Percentiles rank a stretch among this genome's conserved stretches.
These are phyloP conservation scores for Thoreauomyces humboldtii DNA, from an alignment of 192 early-diverging fungal species.

Conservation along the genomic window DNA sequence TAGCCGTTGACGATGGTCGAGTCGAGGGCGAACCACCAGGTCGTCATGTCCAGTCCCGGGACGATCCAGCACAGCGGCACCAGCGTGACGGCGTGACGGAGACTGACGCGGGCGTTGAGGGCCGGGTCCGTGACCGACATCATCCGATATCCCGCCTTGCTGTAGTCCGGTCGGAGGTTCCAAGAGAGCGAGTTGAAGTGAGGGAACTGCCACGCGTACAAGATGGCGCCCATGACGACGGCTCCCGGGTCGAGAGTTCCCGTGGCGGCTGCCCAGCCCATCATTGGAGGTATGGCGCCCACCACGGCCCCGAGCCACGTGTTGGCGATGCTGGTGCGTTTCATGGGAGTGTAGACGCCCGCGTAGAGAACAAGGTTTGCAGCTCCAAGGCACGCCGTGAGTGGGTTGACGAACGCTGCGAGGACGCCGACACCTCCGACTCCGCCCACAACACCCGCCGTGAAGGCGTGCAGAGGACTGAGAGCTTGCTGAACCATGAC, in stretches of 20 bases:
- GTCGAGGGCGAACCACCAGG: constrained; percentile 70
- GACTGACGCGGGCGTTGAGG: constrained; percentile 82
- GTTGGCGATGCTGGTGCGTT: constrained; percentile 89
- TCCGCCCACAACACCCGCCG: constrained; percentile 69
- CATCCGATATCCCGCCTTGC: constrained; percentile 97
- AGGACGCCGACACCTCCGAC: constrained; percentile 63
- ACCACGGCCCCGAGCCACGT: constrained; percentile 95
- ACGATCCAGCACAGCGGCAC: constrained; percentile 64
- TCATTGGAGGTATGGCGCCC: constrained; percentile 96
- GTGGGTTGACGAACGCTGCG: constrained; percentile 78
- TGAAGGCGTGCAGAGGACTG: constrained; percentile 72
- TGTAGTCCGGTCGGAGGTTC: constrained; percentile 91
- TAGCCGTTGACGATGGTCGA: constrained; percentile 75
- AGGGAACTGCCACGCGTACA: constrained; percentile 99
- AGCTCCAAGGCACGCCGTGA: constrained; percentile 75
- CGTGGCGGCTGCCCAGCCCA: constrained; percentile 94
- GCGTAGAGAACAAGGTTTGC: constrained; percentile 91
- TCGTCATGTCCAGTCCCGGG: constrained; percentile 73
- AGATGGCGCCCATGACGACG: constrained; percentile 72
- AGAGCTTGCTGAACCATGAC: constrained; percentile 73
- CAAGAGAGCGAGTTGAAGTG: constrained; percentile 94
- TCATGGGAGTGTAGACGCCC: constrained; percentile 86
- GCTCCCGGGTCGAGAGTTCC: constrained; percentile 71
- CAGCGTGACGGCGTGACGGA: constrained; percentile 75
- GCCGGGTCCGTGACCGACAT: constrained; percentile 83